A percentile compares a stretch with the other conserved stretches of the same genome.
Conservation (phyloP, 768 basidiomycete genomes). For the Psilocybe subaeruginosa region DNA sequence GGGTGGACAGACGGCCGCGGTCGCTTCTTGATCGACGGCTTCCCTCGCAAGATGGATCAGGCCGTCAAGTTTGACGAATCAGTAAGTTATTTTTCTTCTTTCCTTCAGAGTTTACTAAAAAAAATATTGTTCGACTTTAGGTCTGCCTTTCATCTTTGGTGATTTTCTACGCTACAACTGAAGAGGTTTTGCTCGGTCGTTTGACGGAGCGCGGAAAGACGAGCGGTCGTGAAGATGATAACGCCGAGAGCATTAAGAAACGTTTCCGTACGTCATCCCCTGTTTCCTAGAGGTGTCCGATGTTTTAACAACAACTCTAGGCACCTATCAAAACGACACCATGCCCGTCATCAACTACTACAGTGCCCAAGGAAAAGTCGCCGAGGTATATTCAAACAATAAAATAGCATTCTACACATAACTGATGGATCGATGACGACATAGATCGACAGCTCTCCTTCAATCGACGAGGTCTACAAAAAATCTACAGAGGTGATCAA, state of each 20-base stretch:
- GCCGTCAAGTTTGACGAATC: slow-evolving; percentile 87
- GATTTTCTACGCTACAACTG: slow-evolving; percentile 85
- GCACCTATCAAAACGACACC: slow-evolving; percentile 82
- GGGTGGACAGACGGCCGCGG: slow-evolving; percentile 76
- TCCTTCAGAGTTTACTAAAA: slow-evolving; percentile 1
- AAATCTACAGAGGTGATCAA: slow-evolving; percentile 57
- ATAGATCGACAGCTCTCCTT: slow-evolving; percentile 70
- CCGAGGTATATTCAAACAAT: slow-evolving; percentile 53
- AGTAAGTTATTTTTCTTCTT: slow-evolving; percentile 43
- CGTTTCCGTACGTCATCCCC: slow-evolving; percentile 74
- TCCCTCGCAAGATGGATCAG: slow-evolving; percentile 99
- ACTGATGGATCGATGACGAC: background rate
- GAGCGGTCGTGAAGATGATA: slow-evolving; percentile 95
- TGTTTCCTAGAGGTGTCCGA: background rate
- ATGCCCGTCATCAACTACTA: slow-evolving; percentile 96
- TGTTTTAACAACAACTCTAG: slow-evolving; percentile 34
- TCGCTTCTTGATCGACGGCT: slow-evolving; percentile 95
- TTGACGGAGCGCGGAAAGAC: slow-evolving; percentile 91
- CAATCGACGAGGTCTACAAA: slow-evolving; percentile 73
- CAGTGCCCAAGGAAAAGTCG: slow-evolving; percentile 65
- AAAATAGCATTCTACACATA: background rate
- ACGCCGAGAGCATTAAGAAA: slow-evolving; percentile 91
- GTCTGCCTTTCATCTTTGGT: slow-evolving; percentile 82
- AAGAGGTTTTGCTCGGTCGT: slow-evolving; percentile 85
- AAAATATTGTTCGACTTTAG: slow-evolving; percentile 35